Conservation (phyloP, 305 asterid genomes). For the Fraxinus ornus region DNA sequence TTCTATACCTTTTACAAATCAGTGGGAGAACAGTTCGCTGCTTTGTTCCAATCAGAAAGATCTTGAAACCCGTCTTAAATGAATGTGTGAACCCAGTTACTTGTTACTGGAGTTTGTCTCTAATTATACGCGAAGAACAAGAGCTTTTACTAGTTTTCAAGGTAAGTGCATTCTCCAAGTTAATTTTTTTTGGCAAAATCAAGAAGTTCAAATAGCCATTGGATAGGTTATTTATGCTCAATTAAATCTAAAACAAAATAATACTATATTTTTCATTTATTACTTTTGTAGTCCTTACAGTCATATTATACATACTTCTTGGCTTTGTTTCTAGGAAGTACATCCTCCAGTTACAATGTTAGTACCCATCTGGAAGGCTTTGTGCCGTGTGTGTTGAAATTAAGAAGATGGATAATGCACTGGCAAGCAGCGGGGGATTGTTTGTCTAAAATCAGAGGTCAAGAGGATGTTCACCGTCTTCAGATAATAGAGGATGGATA, state of each 20-base stretch:
- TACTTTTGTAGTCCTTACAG: background rate
- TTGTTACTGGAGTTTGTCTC: conserved; percentile 88
- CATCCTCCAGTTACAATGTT: conserved; percentile 73
- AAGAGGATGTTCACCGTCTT: background rate
- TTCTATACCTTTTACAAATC: conserved; percentile 25
- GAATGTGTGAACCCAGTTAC: conserved; percentile 95
- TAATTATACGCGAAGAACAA: conserved; percentile 65
- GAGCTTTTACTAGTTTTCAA: conserved; percentile 75
- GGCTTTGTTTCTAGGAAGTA: conserved; percentile 45
- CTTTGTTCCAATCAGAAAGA: conserved; percentile 69
- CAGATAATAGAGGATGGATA: background rate
- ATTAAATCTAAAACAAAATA: background rate
- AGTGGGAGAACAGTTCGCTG: conserved; percentile 64
- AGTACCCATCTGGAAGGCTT: conserved; percentile 85
- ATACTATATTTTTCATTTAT: background rate
- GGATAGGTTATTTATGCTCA: background rate
- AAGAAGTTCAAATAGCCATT: background rate
- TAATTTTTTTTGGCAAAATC: background rate
- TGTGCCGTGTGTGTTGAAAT: conserved; percentile 34
- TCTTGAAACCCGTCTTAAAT: conserved; percentile 73
- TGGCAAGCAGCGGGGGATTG: background rate
- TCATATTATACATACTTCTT: background rate
- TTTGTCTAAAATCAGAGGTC: background rate
- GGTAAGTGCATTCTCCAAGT: conserved; percentile 39
- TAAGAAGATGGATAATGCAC: conserved; percentile 9